Percentiles rank a stretch among this genome's conserved stretches.
Conservation (phyloP, 2,329 filamentous ascomycete species). For the Aurifilum marmelostoma region DNA sequence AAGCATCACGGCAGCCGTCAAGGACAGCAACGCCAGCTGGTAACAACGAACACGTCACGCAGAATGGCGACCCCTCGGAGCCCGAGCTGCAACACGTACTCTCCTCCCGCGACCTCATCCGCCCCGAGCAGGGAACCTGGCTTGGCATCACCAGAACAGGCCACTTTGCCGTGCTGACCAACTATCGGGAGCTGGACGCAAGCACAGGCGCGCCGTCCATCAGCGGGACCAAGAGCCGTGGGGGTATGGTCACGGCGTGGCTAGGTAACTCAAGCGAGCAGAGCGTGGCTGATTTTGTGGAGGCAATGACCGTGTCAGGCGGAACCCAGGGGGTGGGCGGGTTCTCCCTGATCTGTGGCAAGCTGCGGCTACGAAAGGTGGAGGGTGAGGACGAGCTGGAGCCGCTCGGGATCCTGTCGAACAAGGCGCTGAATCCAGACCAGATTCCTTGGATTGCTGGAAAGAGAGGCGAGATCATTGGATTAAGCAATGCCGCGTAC, state of each 20-base stretch:
- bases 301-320: constrained; percentile 54
- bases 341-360: constrained; percentile 69
- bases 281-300: constrained; percentile 53
- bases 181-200: constrained; percentile 62
- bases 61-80: constrained; percentile 7
- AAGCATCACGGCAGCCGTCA: constrained; percentile 33
- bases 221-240: constrained; percentile 59
- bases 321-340: constrained; percentile 66
- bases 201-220: constrained; percentile 56
- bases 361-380: constrained; percentile 46
- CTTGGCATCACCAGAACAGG: constrained; percentile 64
- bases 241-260: constrained; percentile 67
- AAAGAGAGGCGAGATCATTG: constrained; percentile 56
- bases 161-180: constrained; percentile 66
- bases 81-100: constrained; percentile 48
- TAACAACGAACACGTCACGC: constrained; percentile 25
- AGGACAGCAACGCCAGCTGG: constrained; percentile 23
- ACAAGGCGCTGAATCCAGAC: constrained; percentile 56
- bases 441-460: constrained; percentile 62
- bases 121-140: constrained; percentile 67
- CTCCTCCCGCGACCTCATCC: constrained; percentile 64
- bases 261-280: constrained; percentile 54
- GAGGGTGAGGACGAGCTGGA: constrained; percentile 40
- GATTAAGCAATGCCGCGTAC: constrained; percentile 66
- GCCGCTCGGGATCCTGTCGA: constrained; percentile 64